Percentiles rank a stretch among this genome's conserved stretches.
Conservation (phyloP, 1,284 basidiomycete genomes). For the Ganoderma resinaceum region DNA sequence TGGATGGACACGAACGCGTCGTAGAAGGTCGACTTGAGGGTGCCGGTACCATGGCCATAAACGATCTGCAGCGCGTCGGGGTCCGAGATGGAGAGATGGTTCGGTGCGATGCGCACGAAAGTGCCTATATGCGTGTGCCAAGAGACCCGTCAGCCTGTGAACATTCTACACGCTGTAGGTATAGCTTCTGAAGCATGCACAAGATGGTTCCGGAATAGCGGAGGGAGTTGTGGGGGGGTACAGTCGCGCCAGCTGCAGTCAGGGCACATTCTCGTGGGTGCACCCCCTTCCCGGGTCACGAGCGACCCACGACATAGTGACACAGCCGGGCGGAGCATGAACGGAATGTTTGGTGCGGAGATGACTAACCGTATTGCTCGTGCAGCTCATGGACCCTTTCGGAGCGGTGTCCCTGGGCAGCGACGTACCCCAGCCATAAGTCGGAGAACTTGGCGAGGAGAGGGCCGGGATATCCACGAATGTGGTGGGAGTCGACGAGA, state of each 20-base stretch:
- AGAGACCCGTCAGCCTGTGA: constrained; percentile 11
- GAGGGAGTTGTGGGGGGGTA: background rate
- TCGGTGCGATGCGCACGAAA: constrained; percentile 87
- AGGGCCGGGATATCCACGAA: constrained; percentile 77
- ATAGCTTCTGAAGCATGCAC: background rate
- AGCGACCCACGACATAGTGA: constrained; percentile 5
- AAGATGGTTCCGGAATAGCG: background rate
- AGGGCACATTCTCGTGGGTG: background rate
- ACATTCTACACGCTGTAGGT: background rate
- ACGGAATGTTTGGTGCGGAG: background rate
- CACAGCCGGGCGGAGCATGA: constrained; percentile 22
- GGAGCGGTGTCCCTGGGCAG: constrained; percentile 76
- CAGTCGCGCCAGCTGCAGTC: background rate
- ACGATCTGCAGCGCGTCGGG: constrained; percentile 78
- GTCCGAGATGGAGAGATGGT: constrained; percentile 85
- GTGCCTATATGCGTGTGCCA: constrained; percentile 54
- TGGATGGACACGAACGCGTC: constrained; percentile 73
- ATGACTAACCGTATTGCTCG: constrained; percentile 69
- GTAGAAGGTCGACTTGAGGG: constrained; percentile 83
- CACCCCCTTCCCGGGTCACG: constrained; percentile 17
- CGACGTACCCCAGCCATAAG: constrained; percentile 76
- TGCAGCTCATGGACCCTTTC: constrained; percentile 82
- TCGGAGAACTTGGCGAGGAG: constrained; percentile 79
- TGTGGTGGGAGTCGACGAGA: constrained; percentile 61
- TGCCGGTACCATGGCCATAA: constrained; percentile 83